These are phyloP conservation scores for Phlyctochytrium arcticum DNA, from an alignment of 192 early-diverging fungal species.

Conservation along the genomic window DNA sequence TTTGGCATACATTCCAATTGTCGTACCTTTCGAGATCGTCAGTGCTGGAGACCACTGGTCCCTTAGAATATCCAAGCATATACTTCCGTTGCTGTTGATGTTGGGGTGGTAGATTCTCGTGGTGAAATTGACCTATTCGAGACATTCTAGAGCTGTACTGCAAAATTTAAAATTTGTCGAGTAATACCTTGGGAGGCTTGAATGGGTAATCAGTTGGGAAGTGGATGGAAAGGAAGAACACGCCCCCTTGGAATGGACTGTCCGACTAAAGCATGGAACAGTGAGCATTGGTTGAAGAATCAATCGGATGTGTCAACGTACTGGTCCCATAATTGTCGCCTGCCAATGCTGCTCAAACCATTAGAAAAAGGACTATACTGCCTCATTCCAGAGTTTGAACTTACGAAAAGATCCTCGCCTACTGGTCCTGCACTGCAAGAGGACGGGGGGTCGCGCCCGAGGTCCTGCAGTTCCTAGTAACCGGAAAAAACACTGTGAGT, in stretches of 20 bases:
- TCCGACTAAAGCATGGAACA: constrained; percentile 56
- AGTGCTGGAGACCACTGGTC: constrained; percentile 99
- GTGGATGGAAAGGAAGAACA: constrained; percentile 96
- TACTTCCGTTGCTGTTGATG: constrained; percentile 97
- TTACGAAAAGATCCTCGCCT: constrained; percentile 72
- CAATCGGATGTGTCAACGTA: constrained; percentile 44
- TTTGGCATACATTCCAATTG: no score
- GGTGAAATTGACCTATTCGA: constrained; percentile 78
- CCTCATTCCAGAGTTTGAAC: constrained; percentile 10
- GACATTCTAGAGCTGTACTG: neutral
- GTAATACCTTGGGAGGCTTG: constrained; percentile 90
- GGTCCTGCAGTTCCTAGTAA: constrained; percentile 77
- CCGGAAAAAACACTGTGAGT: neutral
- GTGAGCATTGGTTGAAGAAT: neutral
- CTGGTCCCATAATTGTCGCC: constrained; percentile 98
- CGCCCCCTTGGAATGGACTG: constrained; percentile 89
- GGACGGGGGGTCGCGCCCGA: constrained; percentile 95
- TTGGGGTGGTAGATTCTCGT: constrained; percentile 98
- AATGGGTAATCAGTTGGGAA: constrained; percentile 99
- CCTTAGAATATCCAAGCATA: constrained; percentile 96
- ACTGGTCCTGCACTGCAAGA: constrained; percentile 96
- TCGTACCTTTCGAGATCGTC: constrained; percentile 91
- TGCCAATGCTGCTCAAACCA: constrained; percentile 74
- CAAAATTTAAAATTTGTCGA: neutral
- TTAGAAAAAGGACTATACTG: no score